Evolutionary conservation across 768 basidiomycete genomes (phyloP), one percentile per base, ranked within the genome.

Genomic region (Nidularia sp.): DNA sequence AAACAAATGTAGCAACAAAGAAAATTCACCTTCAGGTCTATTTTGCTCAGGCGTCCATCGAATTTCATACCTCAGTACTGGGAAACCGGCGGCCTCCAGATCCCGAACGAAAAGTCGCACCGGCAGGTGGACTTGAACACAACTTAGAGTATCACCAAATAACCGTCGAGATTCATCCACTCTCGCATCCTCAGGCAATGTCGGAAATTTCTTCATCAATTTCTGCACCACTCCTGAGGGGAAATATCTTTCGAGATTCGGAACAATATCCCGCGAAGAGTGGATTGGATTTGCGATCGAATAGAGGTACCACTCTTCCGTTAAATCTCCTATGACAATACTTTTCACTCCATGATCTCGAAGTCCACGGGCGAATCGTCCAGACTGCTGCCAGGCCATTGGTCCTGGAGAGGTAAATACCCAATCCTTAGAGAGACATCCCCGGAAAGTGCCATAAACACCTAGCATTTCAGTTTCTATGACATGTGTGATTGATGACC

Each of bases 261-360:
- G 70, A 29, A 75, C 60, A 7, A 89, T 70, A 55, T 90, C 88
- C 22, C 56, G 56, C 18, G 73, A 66, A 6, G 70, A 65, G 8
- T 62, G 48, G 46, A 88, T 76, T 0, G 82, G 79, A 62, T 88
- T 81, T 3, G 86, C 80, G 57, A 89, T 83, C 10, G 85, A 79
- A 57, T 89, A 90, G 48, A 89, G 74, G 62, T 82, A 87, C 87
- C 88, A 90, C 63, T 90, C 88, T 57, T 90, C 86, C 12, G 70
- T 74, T 47, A 88, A 72, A 50, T 88, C 84, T 6, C 89, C 88
- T n/a, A 85, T 67, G 47, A 83, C 70, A 52, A 90, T 70, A 60
- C 77, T 80, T 39, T 70, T 75, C 44, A 89, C 73, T 2, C 88
- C 87, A 15, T 79, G 82, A 15, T 71, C 77, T 44, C 61, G 65